Evolutionary conservation across 352 stramenopile species (phyloP), one percentile per base, ranked within the genome.

Genomic region (Pythium chondricola): DNA sequence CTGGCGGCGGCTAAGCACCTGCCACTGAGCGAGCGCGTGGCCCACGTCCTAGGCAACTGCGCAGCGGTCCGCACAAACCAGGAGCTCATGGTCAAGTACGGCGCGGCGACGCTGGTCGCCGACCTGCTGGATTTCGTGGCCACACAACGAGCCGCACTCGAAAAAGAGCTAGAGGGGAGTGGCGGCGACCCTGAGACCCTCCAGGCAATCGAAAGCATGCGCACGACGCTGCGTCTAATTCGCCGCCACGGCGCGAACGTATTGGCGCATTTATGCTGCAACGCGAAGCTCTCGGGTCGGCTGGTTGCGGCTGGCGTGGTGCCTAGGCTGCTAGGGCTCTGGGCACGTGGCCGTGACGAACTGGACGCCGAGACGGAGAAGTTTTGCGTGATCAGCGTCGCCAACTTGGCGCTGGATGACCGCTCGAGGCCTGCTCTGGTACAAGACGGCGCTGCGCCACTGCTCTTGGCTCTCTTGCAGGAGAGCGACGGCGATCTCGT

Each of bases 341-440:
- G 24, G 16, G 17, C 20, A 11, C 41, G 31, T 27, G 14, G 40
- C 2, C 10, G 43, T 14, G 36, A 25, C 2, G 26, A 26, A 1
- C 30, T 53, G 35, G 71, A 87, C 29, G 56, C 65, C 3, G 81
- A 89, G n/a, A 86, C 74, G 8, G 74, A 88, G 52, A 85, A 79
- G 54, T 67, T 71, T 20, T 65, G 68, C 22, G 56, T 85, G n/a
- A 63, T 93, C 10, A 60, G 67, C 41, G 49, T 93, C 10, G 80
- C 79, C 4, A 89, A 93, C 42, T 48, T 93, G 27, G 62, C 79
- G 21, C 56, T 87, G n/a, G 78, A 91, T 21, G 79, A 91, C 39
- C 70, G 71, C 2, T 91, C 72, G 24, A 74, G 82, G 8, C 61
- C 65, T 0, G 62, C 57, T 0, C 66, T 91, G 17, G 79, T 91